Percentiles rank a stretch among this genome's conserved stretches.
phyloP scores from a whole-genome alignment of 345 rosid genomes.

The Trapa incisa region DNA sequence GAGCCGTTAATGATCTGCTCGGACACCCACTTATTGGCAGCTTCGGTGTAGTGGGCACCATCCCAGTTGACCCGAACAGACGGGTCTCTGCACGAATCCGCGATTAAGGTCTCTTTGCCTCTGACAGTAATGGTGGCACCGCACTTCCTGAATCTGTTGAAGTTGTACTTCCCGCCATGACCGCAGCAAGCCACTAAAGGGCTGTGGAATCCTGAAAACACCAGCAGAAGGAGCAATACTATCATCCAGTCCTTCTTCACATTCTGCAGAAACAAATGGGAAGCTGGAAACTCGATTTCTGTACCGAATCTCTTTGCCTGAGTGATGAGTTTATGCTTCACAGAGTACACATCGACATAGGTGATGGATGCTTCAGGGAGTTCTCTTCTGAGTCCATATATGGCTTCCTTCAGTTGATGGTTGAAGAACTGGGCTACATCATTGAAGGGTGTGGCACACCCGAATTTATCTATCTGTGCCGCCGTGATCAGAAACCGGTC shows the following conservation, averaged over 20 bases:
- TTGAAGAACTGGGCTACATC: conserved; percentile 46
- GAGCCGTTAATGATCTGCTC: conserved; percentile 28
- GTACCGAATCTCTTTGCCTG: conserved; percentile 42
- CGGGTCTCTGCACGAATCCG: conserved; percentile 43
- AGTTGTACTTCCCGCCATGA: conserved; percentile 62
- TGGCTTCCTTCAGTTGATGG: conserved; percentile 21
- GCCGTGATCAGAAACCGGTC: conserved; percentile 28
- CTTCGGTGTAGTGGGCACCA: conserved; percentile 58
- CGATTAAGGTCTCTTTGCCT: conserved; percentile 36
- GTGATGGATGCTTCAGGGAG: conserved; percentile 43
- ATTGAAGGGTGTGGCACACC: conserved; percentile 57
- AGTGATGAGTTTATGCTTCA: conserved; percentile 42
- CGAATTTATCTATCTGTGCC: conserved; percentile 31
- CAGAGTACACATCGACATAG: conserved; percentile 49
- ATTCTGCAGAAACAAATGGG: neutral
- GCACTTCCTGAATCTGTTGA: conserved; percentile 30
- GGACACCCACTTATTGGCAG: conserved; percentile 52
- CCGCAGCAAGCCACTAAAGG: conserved; percentile 62
- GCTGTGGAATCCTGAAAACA: conserved; percentile 29
- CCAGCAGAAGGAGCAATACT: neutral
- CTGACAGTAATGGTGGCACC: conserved; percentile 30
- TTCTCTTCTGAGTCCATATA: conserved; percentile 32
- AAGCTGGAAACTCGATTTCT: neutral
- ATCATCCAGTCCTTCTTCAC: neutral
- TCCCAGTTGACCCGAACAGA: conserved; percentile 46